phyloP scores from a whole-genome alignment of 768 basidiomycete species.

The Lyophyllum semitale region DNA sequence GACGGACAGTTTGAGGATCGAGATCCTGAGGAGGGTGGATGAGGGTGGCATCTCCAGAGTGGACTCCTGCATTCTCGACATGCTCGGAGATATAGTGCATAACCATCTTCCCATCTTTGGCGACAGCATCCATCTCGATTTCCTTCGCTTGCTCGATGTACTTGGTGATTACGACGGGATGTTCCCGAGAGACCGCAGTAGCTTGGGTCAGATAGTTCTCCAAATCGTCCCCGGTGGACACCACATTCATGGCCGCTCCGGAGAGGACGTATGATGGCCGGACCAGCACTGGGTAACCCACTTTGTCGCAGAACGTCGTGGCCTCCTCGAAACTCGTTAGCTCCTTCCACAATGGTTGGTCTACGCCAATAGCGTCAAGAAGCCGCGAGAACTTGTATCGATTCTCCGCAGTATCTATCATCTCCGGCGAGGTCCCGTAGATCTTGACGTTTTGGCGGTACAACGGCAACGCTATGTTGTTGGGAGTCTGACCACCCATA shows the following conservation, averaged over 20 bases:
- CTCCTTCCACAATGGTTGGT: slow-evolving; percentile 98
- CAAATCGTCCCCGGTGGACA: slow-evolving; percentile 89
- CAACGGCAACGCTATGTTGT: slow-evolving; percentile 96
- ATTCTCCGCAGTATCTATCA: slow-evolving; percentile 99
- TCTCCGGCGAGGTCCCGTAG: slow-evolving; percentile 97
- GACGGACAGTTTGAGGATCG: slow-evolving; percentile 93
- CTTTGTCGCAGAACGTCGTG: slow-evolving; percentile 84
- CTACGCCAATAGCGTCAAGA: slow-evolving; percentile 96
- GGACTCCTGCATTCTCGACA: slow-evolving; percentile 98
- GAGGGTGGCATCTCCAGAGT: slow-evolving; percentile 97
- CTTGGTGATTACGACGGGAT: slow-evolving; percentile 98
- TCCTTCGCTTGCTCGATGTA: slow-evolving; percentile 99
- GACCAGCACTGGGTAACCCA: slow-evolving; percentile 94
- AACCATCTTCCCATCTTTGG: slow-evolving; percentile 95
- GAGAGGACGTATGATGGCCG: slow-evolving; percentile 99
- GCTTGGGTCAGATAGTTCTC: slow-evolving; percentile 92
- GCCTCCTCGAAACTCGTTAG: slow-evolving; percentile 91
- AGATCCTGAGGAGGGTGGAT: slow-evolving; percentile 98
- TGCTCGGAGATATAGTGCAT: slow-evolving; percentile 99
- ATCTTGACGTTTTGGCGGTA: slow-evolving; percentile 98
- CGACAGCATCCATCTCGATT: slow-evolving; percentile 99
- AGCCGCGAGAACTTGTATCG: slow-evolving; percentile 99
- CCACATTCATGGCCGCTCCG: slow-evolving; percentile 99
- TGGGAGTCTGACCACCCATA: slow-evolving; percentile 98
- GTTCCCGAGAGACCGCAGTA: slow-evolving; percentile 92